Evolutionary conservation across 1,284 basidiomycete genomes (phyloP).

Genomic region (Marasmius oreades): DNA sequence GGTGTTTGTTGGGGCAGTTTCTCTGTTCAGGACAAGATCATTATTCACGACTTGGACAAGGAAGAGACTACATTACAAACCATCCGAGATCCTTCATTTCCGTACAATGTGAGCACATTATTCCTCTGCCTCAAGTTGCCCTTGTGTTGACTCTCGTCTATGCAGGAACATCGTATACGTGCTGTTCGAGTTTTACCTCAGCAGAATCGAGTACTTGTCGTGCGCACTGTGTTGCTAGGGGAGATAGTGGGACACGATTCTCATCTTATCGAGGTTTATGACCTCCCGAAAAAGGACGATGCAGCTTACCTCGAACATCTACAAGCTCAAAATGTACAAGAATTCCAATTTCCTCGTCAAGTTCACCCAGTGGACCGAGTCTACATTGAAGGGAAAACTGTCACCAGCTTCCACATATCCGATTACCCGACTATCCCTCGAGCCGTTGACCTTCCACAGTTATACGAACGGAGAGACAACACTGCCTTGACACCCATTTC

Average conservation of each 20-base stretch:
- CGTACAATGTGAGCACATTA: constrained; percentile 17
- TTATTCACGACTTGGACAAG: constrained; percentile 40
- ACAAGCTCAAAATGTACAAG: background rate
- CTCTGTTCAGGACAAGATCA: constrained; percentile 39
- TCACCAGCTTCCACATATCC: constrained; percentile 46
- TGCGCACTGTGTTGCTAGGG: constrained; percentile 38
- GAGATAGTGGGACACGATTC: constrained; percentile 14
- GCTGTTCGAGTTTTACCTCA: constrained; percentile 51
- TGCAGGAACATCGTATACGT: constrained; percentile 42
- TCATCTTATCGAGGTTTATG: constrained; percentile 29
- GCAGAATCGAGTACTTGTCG: constrained; percentile 52
- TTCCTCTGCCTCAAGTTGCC: constrained; percentile 19
- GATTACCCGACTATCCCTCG: constrained; percentile 39
- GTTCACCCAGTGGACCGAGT: constrained; percentile 4
- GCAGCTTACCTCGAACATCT: constrained; percentile 9
- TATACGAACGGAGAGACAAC: constrained; percentile 20
- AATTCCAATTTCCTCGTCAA: background rate
- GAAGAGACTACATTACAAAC: constrained; percentile 20
- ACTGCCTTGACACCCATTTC: constrained; percentile 47
- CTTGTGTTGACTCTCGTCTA: constrained; percentile 5
- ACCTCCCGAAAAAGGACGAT: constrained; percentile 24
- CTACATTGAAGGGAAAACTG: constrained; percentile 20
- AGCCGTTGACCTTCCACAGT: constrained; percentile 29
- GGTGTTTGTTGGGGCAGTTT: constrained; percentile 44
- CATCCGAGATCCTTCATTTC: constrained; percentile 14